phyloP scores from a whole-genome alignment of 345 rosid species.

The Raphanus raphanistrum region DNA sequence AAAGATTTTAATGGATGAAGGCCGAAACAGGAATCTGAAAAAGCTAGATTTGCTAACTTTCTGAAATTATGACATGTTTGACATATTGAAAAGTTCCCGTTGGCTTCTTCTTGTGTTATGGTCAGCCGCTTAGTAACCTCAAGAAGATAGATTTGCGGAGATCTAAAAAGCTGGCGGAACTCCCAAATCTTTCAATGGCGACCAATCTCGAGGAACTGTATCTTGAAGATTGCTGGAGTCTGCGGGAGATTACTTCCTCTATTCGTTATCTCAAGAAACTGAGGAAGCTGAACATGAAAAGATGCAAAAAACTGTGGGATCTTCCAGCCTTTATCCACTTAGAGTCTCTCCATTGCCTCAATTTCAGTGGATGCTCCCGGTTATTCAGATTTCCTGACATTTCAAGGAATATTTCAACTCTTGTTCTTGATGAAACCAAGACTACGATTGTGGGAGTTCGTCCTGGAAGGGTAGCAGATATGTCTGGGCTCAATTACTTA shows the following conservation, averaged over 20 bases:
- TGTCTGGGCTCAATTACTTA: neutral
- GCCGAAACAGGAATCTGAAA: too few relatives aligned
- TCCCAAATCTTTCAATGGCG: neutral
- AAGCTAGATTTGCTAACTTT: too few relatives aligned
- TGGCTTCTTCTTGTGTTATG: neutral
- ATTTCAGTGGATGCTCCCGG: neutral
- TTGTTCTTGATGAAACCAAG: neutral
- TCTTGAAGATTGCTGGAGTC: slow-evolving; percentile 5
- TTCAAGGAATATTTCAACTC: neutral
- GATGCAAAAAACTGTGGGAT: neutral
- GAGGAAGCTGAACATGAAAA: neutral
- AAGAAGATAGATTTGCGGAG: neutral
- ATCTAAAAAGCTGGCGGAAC: neutral
- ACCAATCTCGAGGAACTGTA: slow-evolving; percentile 3
- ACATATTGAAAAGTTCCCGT: too few relatives aligned
- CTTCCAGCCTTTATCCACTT: neutral
- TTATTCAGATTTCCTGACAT: neutral
- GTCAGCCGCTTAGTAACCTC: neutral
- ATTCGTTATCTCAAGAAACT: neutral
- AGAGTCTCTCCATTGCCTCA: neutral
- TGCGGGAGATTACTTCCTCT: neutral
- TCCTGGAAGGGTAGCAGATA: neutral
- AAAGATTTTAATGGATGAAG: too few relatives aligned
- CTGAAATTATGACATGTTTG: neutral
- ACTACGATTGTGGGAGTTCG: too few relatives aligned